These are phyloP conservation scores for Alternaria sp. DNA, from an alignment of 2,329 filamentous ascomycete species.

Conservation along the genomic window DNA sequence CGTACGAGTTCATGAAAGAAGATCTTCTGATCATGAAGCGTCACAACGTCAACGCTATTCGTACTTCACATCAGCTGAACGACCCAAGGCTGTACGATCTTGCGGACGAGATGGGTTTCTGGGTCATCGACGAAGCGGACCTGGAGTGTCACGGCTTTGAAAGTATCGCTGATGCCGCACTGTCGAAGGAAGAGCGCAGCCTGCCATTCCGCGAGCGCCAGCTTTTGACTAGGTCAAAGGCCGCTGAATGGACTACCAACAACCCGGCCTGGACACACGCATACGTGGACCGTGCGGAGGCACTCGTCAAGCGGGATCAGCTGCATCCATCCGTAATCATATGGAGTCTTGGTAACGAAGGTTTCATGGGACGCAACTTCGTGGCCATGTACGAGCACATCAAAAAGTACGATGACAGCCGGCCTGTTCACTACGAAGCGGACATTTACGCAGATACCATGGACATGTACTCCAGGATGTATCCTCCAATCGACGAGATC, in stretches of 20 bases:
- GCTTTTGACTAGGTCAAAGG: conserved; percentile 62
- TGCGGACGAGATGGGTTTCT: conserved; percentile 71
- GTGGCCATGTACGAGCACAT: conserved; percentile 71
- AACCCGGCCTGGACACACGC: conserved; percentile 69
- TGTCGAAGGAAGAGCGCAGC: conserved; percentile 39
- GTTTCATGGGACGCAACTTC: conserved; percentile 75
- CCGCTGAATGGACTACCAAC: conserved; percentile 67
- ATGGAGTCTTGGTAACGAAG: conserved; percentile 78
- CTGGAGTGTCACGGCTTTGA: conserved; percentile 59
- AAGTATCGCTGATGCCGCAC: conserved; percentile 45
- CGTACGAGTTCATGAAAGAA: conserved; percentile 66
- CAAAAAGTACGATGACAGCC: conserved; percentile 64
- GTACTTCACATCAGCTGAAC: conserved; percentile 74
- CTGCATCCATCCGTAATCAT: conserved; percentile 75
- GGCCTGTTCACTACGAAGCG: conserved; percentile 73
- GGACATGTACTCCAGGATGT: conserved; percentile 75
- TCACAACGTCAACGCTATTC: conserved; percentile 75
- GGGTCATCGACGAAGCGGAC: conserved; percentile 67
- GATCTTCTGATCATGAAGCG: conserved; percentile 74
- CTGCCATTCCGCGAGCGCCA: conserved; percentile 69
- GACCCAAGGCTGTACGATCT: conserved; percentile 67
- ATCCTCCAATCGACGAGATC: conserved; percentile 64
- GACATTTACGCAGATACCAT: conserved; percentile 66
- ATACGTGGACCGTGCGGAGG: conserved; percentile 72
- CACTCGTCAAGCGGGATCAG: conserved; percentile 73